Evolutionary conservation across 768 basidiomycete genomes (phyloP), one percentile per base, ranked within the genome.

Genomic region (Phanerochaete carnosa): DNA sequence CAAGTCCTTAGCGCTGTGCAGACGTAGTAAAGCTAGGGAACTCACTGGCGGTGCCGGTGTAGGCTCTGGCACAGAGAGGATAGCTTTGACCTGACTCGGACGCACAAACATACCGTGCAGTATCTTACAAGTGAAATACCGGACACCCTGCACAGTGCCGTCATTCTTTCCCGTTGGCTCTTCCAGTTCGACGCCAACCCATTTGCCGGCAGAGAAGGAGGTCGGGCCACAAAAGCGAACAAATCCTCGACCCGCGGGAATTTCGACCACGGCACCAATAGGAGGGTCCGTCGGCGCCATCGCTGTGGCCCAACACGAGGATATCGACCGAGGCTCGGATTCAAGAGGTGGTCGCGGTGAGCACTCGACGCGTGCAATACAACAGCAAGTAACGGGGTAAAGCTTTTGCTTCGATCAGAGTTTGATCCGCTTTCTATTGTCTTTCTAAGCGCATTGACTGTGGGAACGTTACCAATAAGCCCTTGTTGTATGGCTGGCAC

Each of bases 161-260:
- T 98, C 92, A 77, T 99, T 99, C 87, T 98, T 99, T 39, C 97
- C 97, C 47, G 84, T 88, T 8, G 84, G 74, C 67, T 89, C 87
- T 59, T 81, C 83, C 49, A 99, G 82, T 69, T 96, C 95, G 56
- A 98, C 86, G 11, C 97, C 97, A 53, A 97, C 82, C 96, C 96
- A 99, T 80, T 90, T 94, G 0, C 97, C 97, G 1, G 85, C 74
- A 23, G 92, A 83, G 72, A 98, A 98, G 1, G 82, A 80, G 0
- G 96, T 95, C 32, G 84, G 63, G 0, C 96, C 97, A 54, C 81
- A 83, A 79, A 94, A 99, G 25, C 95, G 83, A 49, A 98, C 89
- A 49, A 88, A 78, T 2, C 97, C 97, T 37, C 85, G 81, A 19
- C 95, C 95, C 39, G 88, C 86, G 0, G 88, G 75, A 47, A 95